phyloP scores from a whole-genome alignment of 768 basidiomycete species.

The Collybia sordida region DNA sequence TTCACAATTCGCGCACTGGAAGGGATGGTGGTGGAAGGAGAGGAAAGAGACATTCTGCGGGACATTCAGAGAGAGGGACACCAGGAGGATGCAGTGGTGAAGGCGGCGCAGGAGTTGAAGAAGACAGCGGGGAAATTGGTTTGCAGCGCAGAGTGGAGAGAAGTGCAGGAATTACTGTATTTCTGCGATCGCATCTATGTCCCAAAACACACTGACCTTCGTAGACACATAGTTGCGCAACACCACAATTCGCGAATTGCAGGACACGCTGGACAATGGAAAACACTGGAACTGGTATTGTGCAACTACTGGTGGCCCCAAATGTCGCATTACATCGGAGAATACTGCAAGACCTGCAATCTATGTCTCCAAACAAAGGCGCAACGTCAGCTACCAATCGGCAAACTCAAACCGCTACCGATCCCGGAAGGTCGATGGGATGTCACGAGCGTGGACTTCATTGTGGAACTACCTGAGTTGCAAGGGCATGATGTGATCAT shows the following conservation, averaged over 20 bases:
- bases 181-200: constrained; percentile 1
- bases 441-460: constrained; percentile 3
- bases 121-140: background rate
- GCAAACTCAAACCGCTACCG: background rate
- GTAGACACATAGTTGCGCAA: background rate
- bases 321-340: background rate
- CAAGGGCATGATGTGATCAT: constrained; percentile 1
- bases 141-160: background rate
- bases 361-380: background rate
- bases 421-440: constrained; percentile 2
- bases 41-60: background rate
- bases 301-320: too few species aligned
- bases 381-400: background rate
- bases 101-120: background rate
- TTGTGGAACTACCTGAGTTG: background rate
- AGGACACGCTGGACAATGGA: too few species aligned
- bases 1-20: constrained; percentile 1
- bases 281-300: too few species aligned
- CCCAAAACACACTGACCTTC: background rate
- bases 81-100: background rate
- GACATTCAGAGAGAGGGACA: background rate
- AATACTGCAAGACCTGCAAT: constrained; percentile 4
- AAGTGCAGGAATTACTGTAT: background rate
- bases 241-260: background rate
- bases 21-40: background rate